Conservation (phyloP, 2,329 filamentous ascomycete genomes). For the Dothideomycetes sp. region DNA sequence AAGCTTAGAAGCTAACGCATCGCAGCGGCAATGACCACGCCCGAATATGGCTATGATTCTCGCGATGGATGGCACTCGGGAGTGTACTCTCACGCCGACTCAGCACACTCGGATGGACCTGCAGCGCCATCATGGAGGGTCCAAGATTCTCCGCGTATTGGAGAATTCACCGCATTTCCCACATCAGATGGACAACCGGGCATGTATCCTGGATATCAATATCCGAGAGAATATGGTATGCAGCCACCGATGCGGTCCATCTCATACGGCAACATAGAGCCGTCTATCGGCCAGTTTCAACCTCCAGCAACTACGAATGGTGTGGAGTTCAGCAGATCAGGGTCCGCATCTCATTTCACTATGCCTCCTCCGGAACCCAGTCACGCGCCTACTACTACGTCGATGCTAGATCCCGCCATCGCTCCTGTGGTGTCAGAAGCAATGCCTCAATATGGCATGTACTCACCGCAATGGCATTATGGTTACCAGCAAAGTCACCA, state of each 20-base stretch:
- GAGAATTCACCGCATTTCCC: slow-evolving; percentile 8
- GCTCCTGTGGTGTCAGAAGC: slow-evolving; percentile 3
- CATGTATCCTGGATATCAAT: slow-evolving; percentile 2
- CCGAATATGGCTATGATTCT: slow-evolving; percentile 4
- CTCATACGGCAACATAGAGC: slow-evolving; percentile 12
- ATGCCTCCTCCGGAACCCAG: slow-evolving; percentile 1
- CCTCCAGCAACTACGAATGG: background rate
- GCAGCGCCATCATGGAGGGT: background rate
- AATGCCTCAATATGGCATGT: slow-evolving; percentile 6
- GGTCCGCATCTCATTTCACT: slow-evolving; percentile 3
- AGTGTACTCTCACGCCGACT: background rate
- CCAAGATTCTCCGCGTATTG: slow-evolving; percentile 3
- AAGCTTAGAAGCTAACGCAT: background rate
- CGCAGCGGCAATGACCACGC: background rate
- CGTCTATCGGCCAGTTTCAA: background rate
- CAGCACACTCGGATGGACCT: background rate
- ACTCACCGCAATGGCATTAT: slow-evolving; percentile 7
- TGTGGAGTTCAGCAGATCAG: slow-evolving; percentile 3
- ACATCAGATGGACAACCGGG: background rate
- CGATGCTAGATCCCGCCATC: slow-evolving; percentile 1
- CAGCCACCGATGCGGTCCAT: slow-evolving; percentile 11
- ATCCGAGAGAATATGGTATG: slow-evolving; percentile 3
- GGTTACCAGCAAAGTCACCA: slow-evolving; percentile 1
- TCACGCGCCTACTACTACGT: slow-evolving; percentile 1
- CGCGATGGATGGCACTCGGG: background rate